Conservation (phyloP, 2,329 filamentous ascomycete species). For the Fusarium ambrosium region DNA sequence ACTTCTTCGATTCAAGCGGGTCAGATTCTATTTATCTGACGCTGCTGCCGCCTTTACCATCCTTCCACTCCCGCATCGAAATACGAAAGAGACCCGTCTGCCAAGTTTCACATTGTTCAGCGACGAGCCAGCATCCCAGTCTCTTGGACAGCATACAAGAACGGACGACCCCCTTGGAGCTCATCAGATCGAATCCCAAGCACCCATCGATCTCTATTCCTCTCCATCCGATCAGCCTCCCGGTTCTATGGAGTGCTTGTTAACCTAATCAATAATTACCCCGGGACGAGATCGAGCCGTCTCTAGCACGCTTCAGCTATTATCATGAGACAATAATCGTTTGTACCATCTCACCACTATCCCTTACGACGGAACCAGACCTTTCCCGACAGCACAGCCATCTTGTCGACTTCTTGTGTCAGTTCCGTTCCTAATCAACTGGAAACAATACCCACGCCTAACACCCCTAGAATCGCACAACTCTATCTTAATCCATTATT, state of each 20-base stretch:
- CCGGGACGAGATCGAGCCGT: slow-evolving; percentile 33
- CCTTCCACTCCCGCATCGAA: slow-evolving; percentile 27
- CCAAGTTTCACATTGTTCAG: slow-evolving; percentile 32
- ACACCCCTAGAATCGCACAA: slow-evolving; percentile 14
- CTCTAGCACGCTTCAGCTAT: slow-evolving; percentile 23
- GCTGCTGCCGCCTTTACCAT: slow-evolving; percentile 27
- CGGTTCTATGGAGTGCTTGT: slow-evolving; percentile 15
- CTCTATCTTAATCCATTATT: slow-evolving; percentile 17
- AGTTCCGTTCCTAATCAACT: background rate
- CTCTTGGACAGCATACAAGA: slow-evolving; percentile 38
- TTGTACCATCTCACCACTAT: slow-evolving; percentile 27
- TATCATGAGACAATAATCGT: slow-evolving; percentile 34
- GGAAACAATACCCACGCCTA: slow-evolving; percentile 1
- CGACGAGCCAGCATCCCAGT: slow-evolving; percentile 28
- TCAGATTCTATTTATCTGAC: slow-evolving; percentile 39
- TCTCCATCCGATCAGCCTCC: slow-evolving; percentile 17
- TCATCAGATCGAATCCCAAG: slow-evolving; percentile 33
- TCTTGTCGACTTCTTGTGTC: slow-evolving; percentile 28
- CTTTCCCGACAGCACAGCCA: slow-evolving; percentile 25
- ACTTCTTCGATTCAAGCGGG: slow-evolving; percentile 40
- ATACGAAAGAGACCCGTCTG: slow-evolving; percentile 35
- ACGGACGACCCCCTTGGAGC: slow-evolving; percentile 33
- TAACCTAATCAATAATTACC: slow-evolving; percentile 44
- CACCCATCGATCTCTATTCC: slow-evolving; percentile 20
- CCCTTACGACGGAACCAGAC: slow-evolving; percentile 23